A percentile compares a stretch with the other conserved stretches of the same genome.
These are phyloP conservation scores for Periconia digitata DNA, from an alignment of 2,329 filamentous ascomycete species.

Conservation along the genomic window DNA sequence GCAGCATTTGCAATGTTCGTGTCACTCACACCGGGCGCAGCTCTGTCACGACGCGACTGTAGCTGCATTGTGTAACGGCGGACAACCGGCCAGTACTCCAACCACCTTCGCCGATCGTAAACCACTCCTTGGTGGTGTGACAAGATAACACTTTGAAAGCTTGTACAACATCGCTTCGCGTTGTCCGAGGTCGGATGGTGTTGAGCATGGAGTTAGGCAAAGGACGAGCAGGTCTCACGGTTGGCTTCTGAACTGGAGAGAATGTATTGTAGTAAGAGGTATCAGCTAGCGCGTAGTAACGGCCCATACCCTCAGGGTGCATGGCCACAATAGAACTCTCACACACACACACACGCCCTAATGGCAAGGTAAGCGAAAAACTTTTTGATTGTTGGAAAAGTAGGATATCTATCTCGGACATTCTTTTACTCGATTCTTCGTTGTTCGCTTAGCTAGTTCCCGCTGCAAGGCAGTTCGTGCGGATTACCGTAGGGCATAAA, in stretches of 20 bases:
- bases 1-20: too few relatives aligned
- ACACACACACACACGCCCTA: neutral
- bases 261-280: neutral
- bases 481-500: conserved; percentile 1
- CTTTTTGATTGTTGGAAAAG: too few relatives aligned
- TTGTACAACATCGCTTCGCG: too few relatives aligned
- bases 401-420: conserved; percentile 12
- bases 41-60: too few relatives aligned
- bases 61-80: too few relatives aligned
- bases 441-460: conserved; percentile 10
- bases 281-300: neutral
- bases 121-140: too few relatives aligned
- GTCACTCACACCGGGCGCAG: too few relatives aligned
- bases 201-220: conserved; percentile 17
- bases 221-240: conserved; percentile 15
- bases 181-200: too few relatives aligned
- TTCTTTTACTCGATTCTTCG: conserved; percentile 10
- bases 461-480: conserved; percentile 12
- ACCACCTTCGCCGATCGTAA: too few relatives aligned
- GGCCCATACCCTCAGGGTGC: conserved; percentile 1
- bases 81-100: too few relatives aligned
- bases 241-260: conserved; percentile 2
- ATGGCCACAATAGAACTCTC: neutral
- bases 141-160: too few relatives aligned
- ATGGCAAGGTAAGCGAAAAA: too few relatives aligned